Evolutionary conservation across 306 rosid genomes (phyloP).

Genomic region (Prosopis cineraria): DNA sequence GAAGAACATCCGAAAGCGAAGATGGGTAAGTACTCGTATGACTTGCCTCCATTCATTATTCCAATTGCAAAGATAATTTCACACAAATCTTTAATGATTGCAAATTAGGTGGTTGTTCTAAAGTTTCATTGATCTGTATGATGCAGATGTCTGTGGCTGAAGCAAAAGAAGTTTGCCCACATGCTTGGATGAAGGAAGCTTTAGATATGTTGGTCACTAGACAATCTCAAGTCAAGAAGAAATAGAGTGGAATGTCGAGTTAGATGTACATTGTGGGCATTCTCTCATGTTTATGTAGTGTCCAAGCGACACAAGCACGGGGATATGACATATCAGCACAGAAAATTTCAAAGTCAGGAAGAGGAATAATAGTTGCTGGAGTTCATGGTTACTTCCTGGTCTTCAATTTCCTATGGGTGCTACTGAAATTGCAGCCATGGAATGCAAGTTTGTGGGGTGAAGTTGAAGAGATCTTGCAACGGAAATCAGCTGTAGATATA

Average conservation of each 20-base stretch:
- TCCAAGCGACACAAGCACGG: conserved; percentile 30
- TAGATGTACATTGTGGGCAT: conserved; percentile 35
- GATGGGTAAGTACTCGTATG: conserved; percentile 67
- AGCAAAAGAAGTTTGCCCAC: conserved; percentile 84
- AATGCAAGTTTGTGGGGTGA: conserved; percentile 22
- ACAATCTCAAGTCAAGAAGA: conserved; percentile 37
- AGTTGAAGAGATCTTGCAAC: conserved; percentile 42
- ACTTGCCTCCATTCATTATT: not conserved
- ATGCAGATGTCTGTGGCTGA: conserved; percentile 72
- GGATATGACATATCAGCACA: conserved; percentile 13
- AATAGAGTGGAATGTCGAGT: conserved; percentile 19
- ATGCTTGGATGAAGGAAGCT: conserved; percentile 91
- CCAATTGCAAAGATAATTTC: conserved; percentile 12
- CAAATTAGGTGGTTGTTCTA: conserved; percentile 33
- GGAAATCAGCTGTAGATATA: conserved; percentile 40
- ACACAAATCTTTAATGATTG: not conserved
- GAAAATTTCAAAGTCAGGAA: conserved; percentile 24
- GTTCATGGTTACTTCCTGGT: not conserved
- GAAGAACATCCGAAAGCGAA: conserved; percentile 58
- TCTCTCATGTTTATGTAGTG: conserved; percentile 30
- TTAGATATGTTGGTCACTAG: conserved; percentile 58
- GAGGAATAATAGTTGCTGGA: not conserved
- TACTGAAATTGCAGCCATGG: conserved; percentile 10
- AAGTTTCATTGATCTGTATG: conserved; percentile 32
- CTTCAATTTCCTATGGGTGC: conserved; percentile 17